A percentile compares a stretch with the other conserved stretches of the same genome.
phyloP scores from a whole-genome alignment of 768 basidiomycete species.

The Termitomyces sp. region DNA sequence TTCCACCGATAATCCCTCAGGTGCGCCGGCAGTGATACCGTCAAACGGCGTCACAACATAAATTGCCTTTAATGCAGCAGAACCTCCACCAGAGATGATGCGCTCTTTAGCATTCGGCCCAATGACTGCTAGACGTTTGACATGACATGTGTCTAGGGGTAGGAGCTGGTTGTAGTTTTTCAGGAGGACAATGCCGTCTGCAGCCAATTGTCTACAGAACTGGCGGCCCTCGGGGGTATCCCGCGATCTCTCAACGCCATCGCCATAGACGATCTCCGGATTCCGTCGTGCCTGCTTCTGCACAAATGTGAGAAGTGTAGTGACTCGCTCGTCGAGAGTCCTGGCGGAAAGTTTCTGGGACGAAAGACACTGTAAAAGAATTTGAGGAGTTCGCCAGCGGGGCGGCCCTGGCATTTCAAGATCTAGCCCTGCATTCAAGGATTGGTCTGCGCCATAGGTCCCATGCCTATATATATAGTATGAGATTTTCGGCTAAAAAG shows the following conservation, averaged over 20 bases:
- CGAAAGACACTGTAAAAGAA: conserved; percentile 32
- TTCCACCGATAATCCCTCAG: conserved; percentile 41
- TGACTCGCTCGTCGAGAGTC: conserved; percentile 46
- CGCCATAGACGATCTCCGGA: conserved; percentile 57
- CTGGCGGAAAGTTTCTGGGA: conserved; percentile 41
- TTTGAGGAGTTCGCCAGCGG: conserved; percentile 53
- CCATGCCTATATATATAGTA: conserved; percentile 47
- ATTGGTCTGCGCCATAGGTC: conserved; percentile 60
- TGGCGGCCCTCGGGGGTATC: conserved; percentile 46
- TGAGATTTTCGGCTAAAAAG: background rate
- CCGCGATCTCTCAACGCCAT: conserved; percentile 50
- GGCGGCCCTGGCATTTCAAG: conserved; percentile 76
- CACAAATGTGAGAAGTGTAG: conserved; percentile 47
- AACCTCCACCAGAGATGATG: conserved; percentile 73
- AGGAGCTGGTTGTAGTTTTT: conserved; percentile 56
- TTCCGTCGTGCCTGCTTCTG: conserved; percentile 52
- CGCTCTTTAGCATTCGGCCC: conserved; percentile 64
- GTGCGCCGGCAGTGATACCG: conserved; percentile 47
- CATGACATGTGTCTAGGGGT: conserved; percentile 35
- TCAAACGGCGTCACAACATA: conserved; percentile 63
- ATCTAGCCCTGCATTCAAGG: conserved; percentile 70
- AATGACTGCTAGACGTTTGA: conserved; percentile 55
- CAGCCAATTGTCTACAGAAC: conserved; percentile 53
- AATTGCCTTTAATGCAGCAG: conserved; percentile 64
- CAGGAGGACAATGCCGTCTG: conserved; percentile 59